Evolutionary conservation across 2,329 filamentous ascomycete species (phyloP), one percentile per base, ranked within the genome.

Genomic region (Paraphoma sp.): DNA sequence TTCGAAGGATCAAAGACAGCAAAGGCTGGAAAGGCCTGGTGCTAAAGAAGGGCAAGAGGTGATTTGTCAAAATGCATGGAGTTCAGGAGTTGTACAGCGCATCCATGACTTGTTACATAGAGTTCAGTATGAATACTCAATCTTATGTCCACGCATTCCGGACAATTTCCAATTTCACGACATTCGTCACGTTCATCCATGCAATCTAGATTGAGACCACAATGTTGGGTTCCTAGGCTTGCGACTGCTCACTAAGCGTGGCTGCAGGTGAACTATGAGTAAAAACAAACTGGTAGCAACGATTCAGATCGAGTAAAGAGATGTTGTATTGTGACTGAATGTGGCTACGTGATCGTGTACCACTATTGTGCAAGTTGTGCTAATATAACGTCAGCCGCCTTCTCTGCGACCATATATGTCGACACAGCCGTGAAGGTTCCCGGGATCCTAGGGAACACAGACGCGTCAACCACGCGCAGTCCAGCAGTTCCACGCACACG

Each of bases 321-420:
- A 23, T 23, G 5, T 23, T 23, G 23, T 23, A 23, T 23, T 23
- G 23, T 5, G 23, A 23, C 23, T 23, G 23, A 23, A 23, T 23
- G 23, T 5, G 23, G 5, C 23, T 23, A 23, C 23, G 23, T 5
- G 23, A 23, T 23, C 23, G 8, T 6, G 6, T 38, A 42, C 5
- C 40, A 36, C 33, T 36, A 36, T 36, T 42, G 10, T 16, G n/a
- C 16, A 45, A 51, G 48, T 40, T 60, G 53, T 33, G 57, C 52
- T 9, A 76, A 50, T 81, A 88, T 87, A 12, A 81, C 82, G 72
- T 87, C 85, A 2, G 85, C 84, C 0, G 86, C 86, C 78, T 88
- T 89, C 78, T 89, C 86, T 1, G 79, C 80, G 11, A 85, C 78
- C 70, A 88, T 84, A 60, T 85, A 86, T 0, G 81, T 82, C 0